Conservation (phyloP, 106 monocot species). For the Amphibolis antarctica region DNA sequence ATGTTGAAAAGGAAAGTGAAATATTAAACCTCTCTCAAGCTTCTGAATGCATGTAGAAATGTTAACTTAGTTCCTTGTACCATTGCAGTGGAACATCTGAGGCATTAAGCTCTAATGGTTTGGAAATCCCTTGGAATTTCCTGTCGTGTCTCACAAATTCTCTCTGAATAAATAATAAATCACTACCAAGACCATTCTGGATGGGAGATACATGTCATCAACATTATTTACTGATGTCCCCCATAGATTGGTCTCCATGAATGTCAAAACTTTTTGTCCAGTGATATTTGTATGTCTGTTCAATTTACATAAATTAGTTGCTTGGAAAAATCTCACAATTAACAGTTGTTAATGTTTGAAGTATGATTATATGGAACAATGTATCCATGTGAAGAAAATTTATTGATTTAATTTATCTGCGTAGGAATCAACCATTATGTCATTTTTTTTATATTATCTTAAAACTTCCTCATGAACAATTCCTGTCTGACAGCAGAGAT, state of each 20-base stretch:
- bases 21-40: background rate
- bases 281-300: no score
- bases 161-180: background rate
- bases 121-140: background rate
- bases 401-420: background rate
- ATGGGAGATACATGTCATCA: background rate
- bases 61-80: background rate
- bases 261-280: no score
- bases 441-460: background rate
- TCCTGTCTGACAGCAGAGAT: slow-evolving; percentile 29
- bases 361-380: background rate
- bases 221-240: no score
- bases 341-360: background rate
- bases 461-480: background rate
- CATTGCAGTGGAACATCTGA: no score
- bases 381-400: background rate
- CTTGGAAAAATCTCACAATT: no score
- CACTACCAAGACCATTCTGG: background rate
- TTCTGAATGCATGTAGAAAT: background rate
- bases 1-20: background rate
- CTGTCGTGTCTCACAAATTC: no score
- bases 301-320: no score
- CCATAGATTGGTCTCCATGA: no score
- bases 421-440: no score
- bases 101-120: background rate